Evolutionary conservation across 257 asterid genomes (phyloP).

Genomic region (Agastache rugosa): DNA sequence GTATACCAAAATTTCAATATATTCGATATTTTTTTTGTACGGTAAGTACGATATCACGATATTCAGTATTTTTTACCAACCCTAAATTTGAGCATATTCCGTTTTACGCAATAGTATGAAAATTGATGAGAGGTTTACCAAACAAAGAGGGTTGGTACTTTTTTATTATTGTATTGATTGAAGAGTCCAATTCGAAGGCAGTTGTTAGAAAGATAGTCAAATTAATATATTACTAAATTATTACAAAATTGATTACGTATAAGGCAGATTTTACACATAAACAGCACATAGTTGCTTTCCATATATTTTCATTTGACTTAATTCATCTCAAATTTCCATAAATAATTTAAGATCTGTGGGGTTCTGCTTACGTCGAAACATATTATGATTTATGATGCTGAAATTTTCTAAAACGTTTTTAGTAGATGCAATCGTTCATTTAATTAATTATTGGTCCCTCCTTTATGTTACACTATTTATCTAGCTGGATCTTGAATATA

Average conservation of each 20-base stretch:
- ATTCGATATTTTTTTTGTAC: no score
- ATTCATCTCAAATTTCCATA: neutral
- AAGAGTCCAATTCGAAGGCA: neutral
- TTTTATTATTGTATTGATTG: neutral
- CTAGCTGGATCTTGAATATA: neutral
- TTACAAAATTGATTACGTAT: conserved; percentile 1
- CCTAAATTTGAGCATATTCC: no score
- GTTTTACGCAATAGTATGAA: neutral
- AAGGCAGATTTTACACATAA: neutral
- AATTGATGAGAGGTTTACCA: neutral
- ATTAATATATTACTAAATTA: neutral
- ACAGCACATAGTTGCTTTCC: neutral
- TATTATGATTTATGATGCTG: neutral
- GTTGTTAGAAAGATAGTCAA: neutral
- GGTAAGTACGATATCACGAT: no score
- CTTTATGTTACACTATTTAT: neutral
- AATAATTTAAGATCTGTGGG: neutral
- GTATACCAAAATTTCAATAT: no score
- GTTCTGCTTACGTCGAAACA: neutral
- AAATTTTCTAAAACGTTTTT: neutral
- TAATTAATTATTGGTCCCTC: neutral
- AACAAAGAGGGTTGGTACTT: neutral
- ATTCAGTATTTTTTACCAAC: no score
- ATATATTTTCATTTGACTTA: neutral
- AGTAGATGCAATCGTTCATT: neutral